Evolutionary conservation across 805 yeast species (phyloP).

Genomic region (Saccharomycopsis fermentans): DNA sequence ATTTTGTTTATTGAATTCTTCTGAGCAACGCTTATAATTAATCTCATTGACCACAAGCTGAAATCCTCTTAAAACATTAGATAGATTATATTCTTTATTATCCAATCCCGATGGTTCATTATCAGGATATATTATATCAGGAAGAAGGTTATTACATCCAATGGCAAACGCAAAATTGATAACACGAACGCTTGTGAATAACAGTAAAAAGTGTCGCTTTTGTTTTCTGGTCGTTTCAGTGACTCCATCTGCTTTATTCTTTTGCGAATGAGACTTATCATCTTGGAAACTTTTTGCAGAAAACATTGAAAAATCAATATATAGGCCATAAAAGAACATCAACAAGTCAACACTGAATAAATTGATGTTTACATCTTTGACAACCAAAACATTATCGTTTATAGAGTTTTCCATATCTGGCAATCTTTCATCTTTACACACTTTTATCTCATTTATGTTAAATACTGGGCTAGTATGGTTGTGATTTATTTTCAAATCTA

Average conservation of each 20-base stretch:
- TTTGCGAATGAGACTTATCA: neutral
- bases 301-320: neutral
- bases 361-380: neutral
- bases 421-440: neutral
- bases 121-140: neutral
- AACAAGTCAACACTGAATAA: neutral
- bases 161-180: conserved; percentile 8
- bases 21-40: neutral
- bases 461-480: neutral
- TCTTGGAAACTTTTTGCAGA: neutral
- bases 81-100: neutral
- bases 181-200: neutral
- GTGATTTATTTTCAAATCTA: neutral
- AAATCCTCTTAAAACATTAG: conserved; percentile 11
- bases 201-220: neutral
- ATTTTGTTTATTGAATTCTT: neutral
- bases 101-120: neutral
- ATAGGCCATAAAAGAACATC: neutral
- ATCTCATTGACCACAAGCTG: conserved; percentile 9
- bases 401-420: neutral
- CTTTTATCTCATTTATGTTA: neutral
- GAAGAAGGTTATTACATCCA: conserved; percentile 12
- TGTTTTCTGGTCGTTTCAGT: neutral
- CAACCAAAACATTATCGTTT: neutral
- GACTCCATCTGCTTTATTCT: neutral